These are phyloP conservation scores for Corchorus capsularis DNA, from an alignment of 345 rosid species.

Conservation along the genomic window DNA sequence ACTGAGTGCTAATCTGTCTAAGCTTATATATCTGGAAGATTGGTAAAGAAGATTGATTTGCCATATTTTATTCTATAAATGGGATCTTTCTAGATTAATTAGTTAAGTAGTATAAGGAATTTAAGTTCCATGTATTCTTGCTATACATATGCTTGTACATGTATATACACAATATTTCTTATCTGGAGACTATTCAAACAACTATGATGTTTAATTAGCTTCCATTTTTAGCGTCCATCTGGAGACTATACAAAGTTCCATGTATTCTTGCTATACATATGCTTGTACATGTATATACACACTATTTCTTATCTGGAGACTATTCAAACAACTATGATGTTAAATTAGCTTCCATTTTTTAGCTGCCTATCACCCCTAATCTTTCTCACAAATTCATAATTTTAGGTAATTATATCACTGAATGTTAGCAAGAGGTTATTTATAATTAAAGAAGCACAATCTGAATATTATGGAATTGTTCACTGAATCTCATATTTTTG, in stretches of 20 bases:
- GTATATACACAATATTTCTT: neutral
- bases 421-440: neutral
- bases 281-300: neutral
- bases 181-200: neutral
- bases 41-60: neutral
- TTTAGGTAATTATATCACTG: neutral
- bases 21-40: neutral
- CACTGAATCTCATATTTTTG: neutral
- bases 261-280: neutral
- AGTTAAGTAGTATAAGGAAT: neutral
- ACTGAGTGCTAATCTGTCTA: slow-evolving; percentile 2
- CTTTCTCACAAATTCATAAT: neutral
- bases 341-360: neutral
- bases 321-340: neutral
- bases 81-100: neutral
- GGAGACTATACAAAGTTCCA: neutral
- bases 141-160: neutral
- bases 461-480: neutral
- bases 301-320: neutral
- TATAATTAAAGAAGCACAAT: neutral
- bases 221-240: neutral
- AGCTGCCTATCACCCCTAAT: neutral
- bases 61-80: slow-evolving; percentile 5
- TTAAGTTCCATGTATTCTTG: slow-evolving; percentile 8
- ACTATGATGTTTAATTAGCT: neutral